Evolutionary conservation across 768 basidiomycete genomes (phyloP).

Genomic region (Butyriboletus loyo): DNA sequence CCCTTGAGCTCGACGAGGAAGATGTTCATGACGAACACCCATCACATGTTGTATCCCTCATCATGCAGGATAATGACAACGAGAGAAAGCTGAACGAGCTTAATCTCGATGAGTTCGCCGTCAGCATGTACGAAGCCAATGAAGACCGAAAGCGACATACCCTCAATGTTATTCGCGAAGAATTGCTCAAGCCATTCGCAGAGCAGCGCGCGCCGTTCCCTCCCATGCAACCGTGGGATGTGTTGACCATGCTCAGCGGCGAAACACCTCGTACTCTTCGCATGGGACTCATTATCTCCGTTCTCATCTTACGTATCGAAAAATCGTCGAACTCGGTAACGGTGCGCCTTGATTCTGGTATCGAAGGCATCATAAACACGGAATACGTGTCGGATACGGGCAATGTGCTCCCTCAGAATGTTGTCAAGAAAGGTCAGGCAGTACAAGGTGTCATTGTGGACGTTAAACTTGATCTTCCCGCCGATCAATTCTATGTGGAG

Average conservation of each 20-base stretch:
- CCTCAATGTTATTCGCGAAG: constrained; percentile 83
- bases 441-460: constrained; percentile 76
- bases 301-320: constrained; percentile 55
- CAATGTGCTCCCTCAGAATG: constrained; percentile 39
- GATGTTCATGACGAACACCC: constrained; percentile 91
- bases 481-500: constrained; percentile 65
- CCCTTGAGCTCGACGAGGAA: constrained; percentile 95
- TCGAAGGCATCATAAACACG: constrained; percentile 75
- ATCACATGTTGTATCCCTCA: constrained; percentile 79
- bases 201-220: constrained; percentile 70
- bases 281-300: constrained; percentile 79
- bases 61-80: constrained; percentile 81
- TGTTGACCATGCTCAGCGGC: constrained; percentile 93
- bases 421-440: constrained; percentile 76
- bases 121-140: constrained; percentile 82
- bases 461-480: constrained; percentile 58
- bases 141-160: constrained; percentile 86
- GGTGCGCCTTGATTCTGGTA: constrained; percentile 88
- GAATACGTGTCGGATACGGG: constrained; percentile 55
- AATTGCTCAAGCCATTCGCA: constrained; percentile 75
- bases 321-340: constrained; percentile 42
- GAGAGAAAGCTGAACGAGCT: constrained; percentile 83
- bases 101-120: constrained; percentile 94
- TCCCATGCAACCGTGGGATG: constrained; percentile 68
- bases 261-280: constrained; percentile 80